Conservation (phyloP, 306 rosid genomes). For the Fragaria iinumae region DNA sequence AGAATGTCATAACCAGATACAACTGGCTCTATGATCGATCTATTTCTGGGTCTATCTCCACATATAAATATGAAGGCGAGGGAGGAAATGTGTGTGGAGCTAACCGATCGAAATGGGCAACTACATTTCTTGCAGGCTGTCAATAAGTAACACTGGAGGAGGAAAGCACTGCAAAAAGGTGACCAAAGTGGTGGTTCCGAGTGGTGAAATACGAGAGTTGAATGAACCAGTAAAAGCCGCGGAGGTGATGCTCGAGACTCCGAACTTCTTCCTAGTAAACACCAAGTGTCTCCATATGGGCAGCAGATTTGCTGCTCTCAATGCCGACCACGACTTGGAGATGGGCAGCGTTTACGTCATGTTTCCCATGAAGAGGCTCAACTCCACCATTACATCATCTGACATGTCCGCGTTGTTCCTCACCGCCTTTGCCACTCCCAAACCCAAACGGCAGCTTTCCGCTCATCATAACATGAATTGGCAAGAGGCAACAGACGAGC, state of each 20-base stretch:
- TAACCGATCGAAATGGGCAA: slow-evolving; percentile 53
- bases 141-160: slow-evolving; percentile 8
- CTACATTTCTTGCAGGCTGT: slow-evolving; percentile 65
- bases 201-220: slow-evolving; percentile 49
- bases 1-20: slow-evolving; percentile 25
- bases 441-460: slow-evolving; percentile 13
- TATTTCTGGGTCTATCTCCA: neutral
- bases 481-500: slow-evolving; percentile 15
- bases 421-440: slow-evolving; percentile 32
- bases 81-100: neutral
- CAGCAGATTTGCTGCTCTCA: slow-evolving; percentile 54
- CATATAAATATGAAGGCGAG: neutral
- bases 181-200: slow-evolving; percentile 61
- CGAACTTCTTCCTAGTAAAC: slow-evolving; percentile 66
- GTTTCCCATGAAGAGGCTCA: slow-evolving; percentile 77
- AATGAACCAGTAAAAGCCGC: slow-evolving; percentile 51
- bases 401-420: slow-evolving; percentile 66
- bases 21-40: slow-evolving; percentile 2
- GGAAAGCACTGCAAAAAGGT: slow-evolving; percentile 32
- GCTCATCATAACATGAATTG: slow-evolving; percentile 17
- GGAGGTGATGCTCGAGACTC: slow-evolving; percentile 80
- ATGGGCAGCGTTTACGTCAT: slow-evolving; percentile 48
- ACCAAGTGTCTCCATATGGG: slow-evolving; percentile 48
- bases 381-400: slow-evolving; percentile 49
- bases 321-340: slow-evolving; percentile 78